Base-by-base conservation (phyloP, 2,329 filamentous ascomycete genomes). In the Cryphonectria carpinicola region DNA sequence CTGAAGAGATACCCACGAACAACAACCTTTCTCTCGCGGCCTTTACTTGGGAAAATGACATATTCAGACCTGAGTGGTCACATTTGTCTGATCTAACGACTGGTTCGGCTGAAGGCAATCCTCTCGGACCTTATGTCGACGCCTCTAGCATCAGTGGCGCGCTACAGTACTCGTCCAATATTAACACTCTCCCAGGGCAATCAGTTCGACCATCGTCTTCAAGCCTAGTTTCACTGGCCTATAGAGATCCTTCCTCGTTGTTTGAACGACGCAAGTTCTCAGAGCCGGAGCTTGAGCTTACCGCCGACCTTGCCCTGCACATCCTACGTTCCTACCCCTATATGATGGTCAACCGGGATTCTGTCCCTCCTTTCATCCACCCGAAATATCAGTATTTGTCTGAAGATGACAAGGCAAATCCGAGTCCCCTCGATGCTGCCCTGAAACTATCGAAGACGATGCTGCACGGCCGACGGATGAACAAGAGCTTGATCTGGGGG, bases 281-380 rank as follows among this genome's bases (percentile, higher is more conserved):
- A 39, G 62, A 62, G 25, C 35, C 54, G 32, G 68, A 61, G 32
- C 22, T 66, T 49, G 62, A 66, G 52, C 46, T 66, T 52, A 70
- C 62, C 68, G 52, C 62, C 52, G 68, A 70, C 52, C 46, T 70
- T 66, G 68, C 68, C 19, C 49, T 70, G 35, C 68, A 70, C 52
- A 70, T 70, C 54, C 63, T 70, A 35, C 62, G 63, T 64, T 66
- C 68, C 35, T 70, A 70, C 54, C 68, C 60, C 19, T 60, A 60
- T 54, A 65, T 49, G 39, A 60, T 70, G 68, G 68, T 64, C 49
- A 62, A 66, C 60, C 46, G 25, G 54, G 68, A 66, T 32, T 65
- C 62, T 60, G 35, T 41, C n/a, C 68, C 68, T 35, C 68, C 68
- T 46, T 70, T 70, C 52, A 70, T 70, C 49, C 68, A 70, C 39